Conservation (phyloP, 2,329 filamentous ascomycete genomes). For the Tolypocladium album region DNA sequence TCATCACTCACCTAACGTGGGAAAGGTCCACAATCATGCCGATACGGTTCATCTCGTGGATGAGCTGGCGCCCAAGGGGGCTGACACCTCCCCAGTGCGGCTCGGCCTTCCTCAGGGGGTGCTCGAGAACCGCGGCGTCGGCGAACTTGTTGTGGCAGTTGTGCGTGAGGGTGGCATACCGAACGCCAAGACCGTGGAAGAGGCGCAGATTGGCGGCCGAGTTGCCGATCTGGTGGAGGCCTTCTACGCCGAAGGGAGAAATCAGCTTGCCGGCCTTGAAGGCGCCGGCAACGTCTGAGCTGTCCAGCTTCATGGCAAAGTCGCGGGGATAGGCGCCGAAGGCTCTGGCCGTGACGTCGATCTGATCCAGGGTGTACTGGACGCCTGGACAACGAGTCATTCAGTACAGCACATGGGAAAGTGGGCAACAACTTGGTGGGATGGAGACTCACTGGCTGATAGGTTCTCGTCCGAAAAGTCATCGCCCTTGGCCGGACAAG, state of each 20-base stretch:
- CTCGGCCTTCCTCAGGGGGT: slow-evolving; percentile 36
- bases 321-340: slow-evolving; percentile 51
- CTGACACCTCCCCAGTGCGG: slow-evolving; percentile 66
- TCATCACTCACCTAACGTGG: slow-evolving; percentile 41
- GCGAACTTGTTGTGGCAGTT: slow-evolving; percentile 89
- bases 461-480: slow-evolving; percentile 70
- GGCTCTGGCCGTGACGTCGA: slow-evolving; percentile 61
- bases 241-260: slow-evolving; percentile 73
- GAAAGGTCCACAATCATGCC: slow-evolving; percentile 90
- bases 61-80: slow-evolving; percentile 52
- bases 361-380: slow-evolving; percentile 59
- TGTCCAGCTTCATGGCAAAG: slow-evolving; percentile 56
- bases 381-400: slow-evolving; percentile 32
- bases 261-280: slow-evolving; percentile 56
- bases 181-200: slow-evolving; percentile 68
- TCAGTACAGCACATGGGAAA: not conserved
- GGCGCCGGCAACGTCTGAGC: slow-evolving; percentile 48
- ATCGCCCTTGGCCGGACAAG: slow-evolving; percentile 60
- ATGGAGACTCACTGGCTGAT: slow-evolving; percentile 41
- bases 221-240: slow-evolving; percentile 90
- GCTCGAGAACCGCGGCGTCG: slow-evolving; percentile 63
- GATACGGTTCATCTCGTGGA: slow-evolving; percentile 86
- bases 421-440: not conserved
- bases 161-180: slow-evolving; percentile 83
- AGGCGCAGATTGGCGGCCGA: slow-evolving; percentile 63